These are phyloP conservation scores for Coriolopsis trogii DNA, from an alignment of 1,284 basidiomycete species.

Conservation along the genomic window DNA sequence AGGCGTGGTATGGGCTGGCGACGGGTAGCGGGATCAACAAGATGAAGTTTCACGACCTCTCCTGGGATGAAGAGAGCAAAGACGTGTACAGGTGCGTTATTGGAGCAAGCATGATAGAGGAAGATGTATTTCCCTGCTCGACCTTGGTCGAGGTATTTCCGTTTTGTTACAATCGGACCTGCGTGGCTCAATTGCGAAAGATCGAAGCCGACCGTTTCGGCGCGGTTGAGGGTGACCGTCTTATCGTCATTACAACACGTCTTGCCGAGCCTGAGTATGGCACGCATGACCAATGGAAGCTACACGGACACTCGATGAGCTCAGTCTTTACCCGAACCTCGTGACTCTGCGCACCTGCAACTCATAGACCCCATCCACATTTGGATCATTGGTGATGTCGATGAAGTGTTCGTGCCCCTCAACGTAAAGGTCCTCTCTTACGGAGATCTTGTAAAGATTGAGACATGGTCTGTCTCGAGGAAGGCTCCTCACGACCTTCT, in stretches of 20 bases:
- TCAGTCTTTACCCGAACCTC: background rate
- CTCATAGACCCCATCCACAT: slow-evolving; percentile 96
- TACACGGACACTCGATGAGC: slow-evolving; percentile 33
- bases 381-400: slow-evolving; percentile 90
- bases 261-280: slow-evolving; percentile 84
- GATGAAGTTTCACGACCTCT: slow-evolving; percentile 78
- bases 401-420: slow-evolving; percentile 91
- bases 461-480: slow-evolving; percentile 80
- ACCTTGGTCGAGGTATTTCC: slow-evolving; percentile 80
- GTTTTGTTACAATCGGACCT: slow-evolving; percentile 57
- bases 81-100: slow-evolving; percentile 81
- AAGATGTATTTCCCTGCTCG: slow-evolving; percentile 82
- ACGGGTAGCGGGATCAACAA: slow-evolving; percentile 88
- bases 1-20: slow-evolving; percentile 84
- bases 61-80: slow-evolving; percentile 86
- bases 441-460: slow-evolving; percentile 85
- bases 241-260: slow-evolving; percentile 75
- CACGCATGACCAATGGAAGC: slow-evolving; percentile 87
- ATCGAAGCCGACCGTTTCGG: slow-evolving; percentile 85
- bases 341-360: slow-evolving; percentile 66
- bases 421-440: slow-evolving; percentile 84
- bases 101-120: slow-evolving; percentile 87
- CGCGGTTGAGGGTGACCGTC: slow-evolving; percentile 79
- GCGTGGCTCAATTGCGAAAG: slow-evolving; percentile 82
- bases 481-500: slow-evolving; percentile 78